Conservation (phyloP, 2,329 filamentous ascomycete genomes). For the Microascus cirrosus region DNA sequence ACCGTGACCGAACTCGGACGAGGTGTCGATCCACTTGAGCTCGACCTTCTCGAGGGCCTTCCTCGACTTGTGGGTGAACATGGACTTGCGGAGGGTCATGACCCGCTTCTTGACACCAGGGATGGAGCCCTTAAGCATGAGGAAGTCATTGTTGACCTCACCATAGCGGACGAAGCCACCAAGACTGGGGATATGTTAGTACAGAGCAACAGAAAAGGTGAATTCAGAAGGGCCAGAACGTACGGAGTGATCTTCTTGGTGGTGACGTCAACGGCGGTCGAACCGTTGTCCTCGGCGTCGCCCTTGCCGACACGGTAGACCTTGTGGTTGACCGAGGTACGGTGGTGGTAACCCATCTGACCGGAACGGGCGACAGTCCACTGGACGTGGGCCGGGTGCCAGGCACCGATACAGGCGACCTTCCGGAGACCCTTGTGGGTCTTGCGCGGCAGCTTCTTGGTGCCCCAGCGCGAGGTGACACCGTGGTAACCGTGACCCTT, state of each 20-base stretch:
- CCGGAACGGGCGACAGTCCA: conserved; percentile 99
- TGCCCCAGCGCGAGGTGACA: conserved; percentile 97
- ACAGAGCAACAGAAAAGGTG: neutral
- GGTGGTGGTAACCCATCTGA: conserved; percentile 99
- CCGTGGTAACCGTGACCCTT: conserved; percentile 98
- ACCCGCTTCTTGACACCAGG: conserved; percentile 99
- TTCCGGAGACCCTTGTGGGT: conserved; percentile 99
- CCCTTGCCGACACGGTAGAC: conserved; percentile 97
- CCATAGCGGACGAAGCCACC: conserved; percentile 99
- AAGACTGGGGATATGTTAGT: conserved; percentile 57
- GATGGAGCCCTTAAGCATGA: conserved; percentile 95
- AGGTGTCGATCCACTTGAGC: conserved; percentile 99
- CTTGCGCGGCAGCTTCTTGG: conserved; percentile 99
- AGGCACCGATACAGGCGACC: conserved; percentile 99
- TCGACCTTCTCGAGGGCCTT: conserved; percentile 97
- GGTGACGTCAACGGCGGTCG: conserved; percentile 91
- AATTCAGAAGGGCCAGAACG: conserved; percentile 31
- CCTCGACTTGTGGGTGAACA: conserved; percentile 94
- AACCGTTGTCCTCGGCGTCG: conserved; percentile 79
- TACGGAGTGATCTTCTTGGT: conserved; percentile 99
- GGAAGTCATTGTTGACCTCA: conserved; percentile 98
- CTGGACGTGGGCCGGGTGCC: conserved; percentile 99
- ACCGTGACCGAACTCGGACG: conserved; percentile 99
- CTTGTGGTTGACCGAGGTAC: conserved; percentile 99
- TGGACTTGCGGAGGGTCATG: conserved; percentile 97